Percentiles rank a stretch among this genome's conserved stretches.
Evolutionary conservation across 2,329 filamentous ascomycete genomes (phyloP).

Genomic region (Alternaria arbusti): DNA sequence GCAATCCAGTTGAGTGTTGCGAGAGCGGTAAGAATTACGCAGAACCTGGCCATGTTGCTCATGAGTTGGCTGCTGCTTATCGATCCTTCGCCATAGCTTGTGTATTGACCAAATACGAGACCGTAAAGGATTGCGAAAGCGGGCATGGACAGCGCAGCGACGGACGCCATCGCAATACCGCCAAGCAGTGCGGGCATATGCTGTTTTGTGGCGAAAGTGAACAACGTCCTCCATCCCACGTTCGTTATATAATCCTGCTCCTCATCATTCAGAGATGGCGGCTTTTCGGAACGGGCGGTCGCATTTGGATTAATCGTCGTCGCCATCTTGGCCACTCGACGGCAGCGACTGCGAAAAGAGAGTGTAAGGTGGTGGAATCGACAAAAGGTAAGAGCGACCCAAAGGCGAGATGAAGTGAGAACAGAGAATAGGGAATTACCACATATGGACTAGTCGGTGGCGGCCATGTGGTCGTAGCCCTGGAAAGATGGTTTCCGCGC

Average conservation of each 20-base stretch:
- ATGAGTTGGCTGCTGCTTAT: constrained; percentile 61
- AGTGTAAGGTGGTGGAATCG: neutral
- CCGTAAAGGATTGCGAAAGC: constrained; percentile 74
- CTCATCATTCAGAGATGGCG: constrained; percentile 15
- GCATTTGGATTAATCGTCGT: constrained; percentile 14
- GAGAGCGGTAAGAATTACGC: constrained; percentile 67
- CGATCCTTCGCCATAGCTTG: constrained; percentile 66
- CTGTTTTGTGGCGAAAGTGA: constrained; percentile 71
- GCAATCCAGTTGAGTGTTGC: constrained; percentile 71
- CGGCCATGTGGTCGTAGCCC: neutral
- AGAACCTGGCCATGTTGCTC: constrained; percentile 63
- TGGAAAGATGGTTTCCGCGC: neutral
- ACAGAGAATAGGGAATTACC: constrained; percentile 20
- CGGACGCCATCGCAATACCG: constrained; percentile 63
- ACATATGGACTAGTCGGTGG: constrained; percentile 23
- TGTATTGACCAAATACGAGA: constrained; percentile 74
- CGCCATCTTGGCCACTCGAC: constrained; percentile 17
- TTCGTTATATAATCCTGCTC: constrained; percentile 28
- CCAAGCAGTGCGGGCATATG: constrained; percentile 63
- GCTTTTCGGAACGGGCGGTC: constrained; percentile 22
- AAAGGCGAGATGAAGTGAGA: constrained; percentile 11
- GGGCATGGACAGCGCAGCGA: constrained; percentile 69
- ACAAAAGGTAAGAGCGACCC: constrained; percentile 4
- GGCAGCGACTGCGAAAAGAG: neutral
- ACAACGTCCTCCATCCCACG: constrained; percentile 64